Evolutionary conservation across 495 filamentous ascomycete species (phyloP), one percentile per base, ranked within the genome.

Genomic region (Hyaloscypha finlandica): DNA sequence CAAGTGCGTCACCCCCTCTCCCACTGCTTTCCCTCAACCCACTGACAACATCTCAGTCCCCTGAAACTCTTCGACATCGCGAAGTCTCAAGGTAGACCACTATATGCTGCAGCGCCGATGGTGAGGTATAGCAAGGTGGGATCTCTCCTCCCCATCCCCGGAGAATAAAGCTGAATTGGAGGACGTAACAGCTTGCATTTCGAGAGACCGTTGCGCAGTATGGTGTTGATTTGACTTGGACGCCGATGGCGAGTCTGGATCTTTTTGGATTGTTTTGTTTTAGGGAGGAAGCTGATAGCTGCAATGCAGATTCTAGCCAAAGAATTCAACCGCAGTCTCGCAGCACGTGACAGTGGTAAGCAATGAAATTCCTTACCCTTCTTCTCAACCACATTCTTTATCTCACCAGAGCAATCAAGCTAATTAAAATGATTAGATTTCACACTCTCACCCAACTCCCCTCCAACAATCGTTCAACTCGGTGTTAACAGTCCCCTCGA

Each of bases 41-140:
- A 53, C 64, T 75, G 55, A 70, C 60, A 29, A 1, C 20, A 30
- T 31, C 29, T 33, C 61, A 89, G 86, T 70, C 86, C 86, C 20
- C 78, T 88, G 45, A 81, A 82, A 64, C 70, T 89, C 51, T 87
- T 90, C 69, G 80, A 85, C 67, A 71, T 77, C n/a, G 82, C 85
- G 22, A 82, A 79, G 70, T 75, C 76, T 30, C 74, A 85, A 68
- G 74, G 79, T 25, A 74, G 85, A 37, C 80, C 85, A 22, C 61
- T 89, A 11, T 84, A 84, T 73, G 79, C 86, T 37, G 84, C 81
- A 30, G 88, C 88, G 19, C 88, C 88, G n/a, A 90, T 90, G 88
- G 88, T 90, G 56, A 79, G 88, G 66, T 89, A 87, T 74, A 81
- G 81, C 79, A 85, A 85, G 80, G 81, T 72, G 69, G 65, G 39